phyloP scores from a whole-genome alignment of 192 early-diverging fungal species.

The Backusella circina region DNA sequence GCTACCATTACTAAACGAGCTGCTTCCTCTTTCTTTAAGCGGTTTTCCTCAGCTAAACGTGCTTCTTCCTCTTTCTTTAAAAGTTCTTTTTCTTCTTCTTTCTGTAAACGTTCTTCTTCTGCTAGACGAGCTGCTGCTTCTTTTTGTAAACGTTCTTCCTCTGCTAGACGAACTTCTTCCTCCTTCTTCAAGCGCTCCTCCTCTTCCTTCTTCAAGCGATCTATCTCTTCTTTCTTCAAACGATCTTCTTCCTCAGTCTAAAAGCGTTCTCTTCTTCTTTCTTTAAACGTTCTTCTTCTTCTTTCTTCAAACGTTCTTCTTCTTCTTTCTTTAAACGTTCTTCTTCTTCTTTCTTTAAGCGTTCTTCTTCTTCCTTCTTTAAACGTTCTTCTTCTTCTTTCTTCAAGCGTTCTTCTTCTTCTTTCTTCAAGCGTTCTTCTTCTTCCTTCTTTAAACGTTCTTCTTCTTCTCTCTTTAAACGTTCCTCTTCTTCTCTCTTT shows the following conservation, averaged over 20 bases:
- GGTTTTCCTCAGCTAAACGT: not conserved
- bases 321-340: not conserved
- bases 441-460: not conserved
- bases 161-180: not conserved
- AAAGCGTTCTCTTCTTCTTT: not conserved
- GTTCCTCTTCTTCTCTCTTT: not conserved
- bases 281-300: not conserved
- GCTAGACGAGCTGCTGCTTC: not conserved
- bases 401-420: not conserved
- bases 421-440: not conserved
- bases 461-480: not conserved
- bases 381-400: not conserved
- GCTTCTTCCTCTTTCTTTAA: not conserved
- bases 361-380: not conserved
- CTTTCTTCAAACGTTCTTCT: not conserved
- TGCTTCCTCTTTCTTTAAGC: not conserved
- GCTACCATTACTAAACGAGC: not conserved
- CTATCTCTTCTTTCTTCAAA: not conserved
- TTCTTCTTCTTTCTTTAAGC: not conserved
- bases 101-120: not conserved
- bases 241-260: not conserved
- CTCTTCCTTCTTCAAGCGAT: not conserved
- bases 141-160: not conserved
- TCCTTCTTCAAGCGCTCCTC: not conserved
- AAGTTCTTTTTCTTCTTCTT: not conserved